Percentiles rank a stretch among this genome's conserved stretches.
Evolutionary conservation across 768 basidiomycete species (phyloP).

Genomic region (Termitomyces eurrhizus): DNA sequence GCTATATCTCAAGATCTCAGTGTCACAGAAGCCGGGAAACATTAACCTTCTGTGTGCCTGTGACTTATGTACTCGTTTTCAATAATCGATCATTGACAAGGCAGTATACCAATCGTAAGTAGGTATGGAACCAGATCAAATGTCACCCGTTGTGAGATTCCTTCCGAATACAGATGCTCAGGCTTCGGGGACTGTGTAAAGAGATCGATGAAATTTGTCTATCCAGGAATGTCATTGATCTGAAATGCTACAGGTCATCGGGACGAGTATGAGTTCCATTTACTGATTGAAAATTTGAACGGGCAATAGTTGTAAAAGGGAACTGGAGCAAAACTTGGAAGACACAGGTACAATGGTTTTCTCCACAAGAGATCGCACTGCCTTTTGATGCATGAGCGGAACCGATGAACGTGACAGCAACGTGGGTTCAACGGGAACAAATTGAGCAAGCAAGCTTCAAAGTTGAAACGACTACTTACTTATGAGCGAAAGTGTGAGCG

Average conservation of each 20-base stretch:
- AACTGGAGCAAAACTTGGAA: not conserved
- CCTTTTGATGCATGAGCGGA: not conserved
- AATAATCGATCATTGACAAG: not conserved
- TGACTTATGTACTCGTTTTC: not conserved
- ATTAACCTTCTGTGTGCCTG: not conserved
- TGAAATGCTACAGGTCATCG: not conserved
- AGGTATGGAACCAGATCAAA: not conserved
- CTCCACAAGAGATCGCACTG: not conserved
- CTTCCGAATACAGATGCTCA: not conserved
- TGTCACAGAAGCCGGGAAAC: not conserved
- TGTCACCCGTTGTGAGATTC: too few species aligned
- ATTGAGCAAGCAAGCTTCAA: not conserved
- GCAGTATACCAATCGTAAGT: not conserved
- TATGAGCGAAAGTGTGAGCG: not conserved
- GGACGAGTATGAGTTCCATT: not conserved
- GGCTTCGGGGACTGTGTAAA: not conserved
- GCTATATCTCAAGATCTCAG: not conserved
- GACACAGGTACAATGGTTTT: not conserved
- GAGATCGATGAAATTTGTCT: not conserved
- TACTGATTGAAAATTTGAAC: not conserved
- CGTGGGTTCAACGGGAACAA: not conserved
- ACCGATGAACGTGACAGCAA: not conserved
- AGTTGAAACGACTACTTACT: not conserved
- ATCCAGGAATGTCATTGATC: not conserved
- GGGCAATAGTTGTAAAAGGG: not conserved